These are phyloP conservation scores for Canariomyces notabilis DNA, from an alignment of 2,329 filamentous ascomycete species.

Conservation along the genomic window DNA sequence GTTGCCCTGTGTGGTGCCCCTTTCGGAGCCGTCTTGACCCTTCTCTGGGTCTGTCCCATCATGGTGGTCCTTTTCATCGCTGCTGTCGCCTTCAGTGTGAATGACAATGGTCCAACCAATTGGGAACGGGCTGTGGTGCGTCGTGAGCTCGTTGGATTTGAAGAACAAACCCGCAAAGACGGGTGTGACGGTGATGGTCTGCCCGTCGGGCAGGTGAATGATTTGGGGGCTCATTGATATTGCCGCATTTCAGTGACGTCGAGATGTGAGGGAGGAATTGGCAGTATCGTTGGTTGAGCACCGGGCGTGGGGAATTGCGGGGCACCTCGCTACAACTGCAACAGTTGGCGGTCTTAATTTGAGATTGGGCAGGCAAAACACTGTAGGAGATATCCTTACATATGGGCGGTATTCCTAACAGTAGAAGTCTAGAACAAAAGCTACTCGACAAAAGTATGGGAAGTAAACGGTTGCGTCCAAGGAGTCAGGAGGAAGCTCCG, in stretches of 20 bases:
- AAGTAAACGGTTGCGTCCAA: too few relatives aligned
- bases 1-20: constrained; percentile 16
- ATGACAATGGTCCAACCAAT: constrained; percentile 88
- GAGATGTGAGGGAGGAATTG: too few relatives aligned
- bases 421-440: too few relatives aligned
- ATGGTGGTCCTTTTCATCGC: constrained; percentile 6
- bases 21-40: background rate
- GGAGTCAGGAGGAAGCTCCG: too few relatives aligned
- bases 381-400: too few relatives aligned
- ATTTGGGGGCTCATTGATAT: constrained; percentile 33
- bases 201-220: constrained; percentile 80
- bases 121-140: constrained; percentile 66
- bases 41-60: too few relatives aligned
- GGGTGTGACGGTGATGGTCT: constrained; percentile 72
- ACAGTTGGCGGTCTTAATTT: too few relatives aligned
- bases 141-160: constrained; percentile 71
- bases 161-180: constrained; percentile 92
- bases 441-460: too few relatives aligned
- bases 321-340: too few relatives aligned
- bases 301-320: too few relatives aligned
- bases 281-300: background rate
- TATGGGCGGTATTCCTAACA: too few relatives aligned
- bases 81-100: constrained; percentile 53
- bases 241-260: background rate
- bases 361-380: too few relatives aligned